A percentile compares a stretch with the other conserved stretches of the same genome.
Conservation (phyloP, 345 rosid species). For the Populus davidiana region DNA sequence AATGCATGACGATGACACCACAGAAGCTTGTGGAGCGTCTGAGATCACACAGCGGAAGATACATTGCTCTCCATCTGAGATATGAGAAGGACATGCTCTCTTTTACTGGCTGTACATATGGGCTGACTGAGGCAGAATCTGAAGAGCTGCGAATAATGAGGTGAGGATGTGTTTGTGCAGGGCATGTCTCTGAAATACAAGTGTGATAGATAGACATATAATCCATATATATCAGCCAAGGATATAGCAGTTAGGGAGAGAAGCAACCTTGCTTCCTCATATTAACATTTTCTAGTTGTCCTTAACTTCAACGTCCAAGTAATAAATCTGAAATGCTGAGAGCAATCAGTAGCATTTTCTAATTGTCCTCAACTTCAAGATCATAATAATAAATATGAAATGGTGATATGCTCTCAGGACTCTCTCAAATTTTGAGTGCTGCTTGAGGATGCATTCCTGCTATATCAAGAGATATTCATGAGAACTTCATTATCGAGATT, state of each 20-base stretch:
- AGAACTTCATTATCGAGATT: background rate
- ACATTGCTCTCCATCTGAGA: slow-evolving; percentile 88
- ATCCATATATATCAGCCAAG: too few species aligned
- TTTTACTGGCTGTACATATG: slow-evolving; percentile 88
- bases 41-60: slow-evolving; percentile 65
- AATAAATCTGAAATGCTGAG: background rate
- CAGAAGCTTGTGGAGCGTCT: slow-evolving; percentile 97
- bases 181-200: background rate
- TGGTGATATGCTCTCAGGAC: background rate
- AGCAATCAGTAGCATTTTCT: too few species aligned
- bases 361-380: background rate
- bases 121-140: slow-evolving; percentile 75
- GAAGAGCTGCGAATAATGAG: slow-evolving; percentile 79
- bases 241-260: too few species aligned
- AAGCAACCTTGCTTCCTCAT: too few species aligned
- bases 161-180: slow-evolving; percentile 28
- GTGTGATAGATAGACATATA: background rate
- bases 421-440: background rate
- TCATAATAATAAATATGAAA: background rate
- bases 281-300: too few species aligned
- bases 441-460: background rate
- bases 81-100: slow-evolving; percentile 97
- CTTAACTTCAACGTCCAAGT: background rate
- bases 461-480: background rate
- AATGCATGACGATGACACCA: slow-evolving; percentile 80